Evolutionary conservation across 2,329 filamentous ascomycete genomes (phyloP), one percentile per base, ranked within the genome.

Genomic region (Salinomyces thailandicus): DNA sequence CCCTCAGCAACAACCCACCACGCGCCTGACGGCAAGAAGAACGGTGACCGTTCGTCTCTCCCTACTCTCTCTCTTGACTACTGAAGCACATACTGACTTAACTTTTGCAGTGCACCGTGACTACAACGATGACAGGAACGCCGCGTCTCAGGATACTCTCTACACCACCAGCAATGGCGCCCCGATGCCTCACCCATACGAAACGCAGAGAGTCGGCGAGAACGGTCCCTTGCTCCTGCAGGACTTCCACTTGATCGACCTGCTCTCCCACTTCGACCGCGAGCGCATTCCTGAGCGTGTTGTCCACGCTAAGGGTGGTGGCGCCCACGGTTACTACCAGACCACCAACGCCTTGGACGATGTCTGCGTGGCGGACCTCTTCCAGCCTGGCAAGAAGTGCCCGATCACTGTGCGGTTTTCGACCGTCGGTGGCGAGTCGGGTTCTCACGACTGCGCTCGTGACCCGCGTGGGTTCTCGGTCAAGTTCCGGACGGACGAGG

Each of bases 391-490:
- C 48, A 84, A 84, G 64, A 74, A 74, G 57, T 83, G 79, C 32
- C 74, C 78, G 12, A 59, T 79, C 43, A 69, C 79, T 1, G 69
- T 72, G 29, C 75, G 82, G 3, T 85, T 86, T 60, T 85, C 79
- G 0, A 86, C 81, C 2, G 81, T 85, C 4, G 79, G 80, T 53
- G 79, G 80, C 41, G 79, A 85, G 58, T 75, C 74, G 39, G 80
- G 80, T 5, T 82, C 77, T 3, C 69, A 79, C 39, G 81, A 85
- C 51, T 77, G 73, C 45, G 79, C 78, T 19, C 74, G 81, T 41
- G 81, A 86, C 47, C 79, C 79, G 7, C 68, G 79, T 50, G 81
- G 81, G 0, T 85, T 85, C 50, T 71, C 78, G 1, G 67, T 82
- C 45, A 85, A 85, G 61, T 80, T 85, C 61, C 70, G 77, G 24